Base-by-base conservation (phyloP, 306 rosid genomes). In the Inga leiocalycina region DNA sequence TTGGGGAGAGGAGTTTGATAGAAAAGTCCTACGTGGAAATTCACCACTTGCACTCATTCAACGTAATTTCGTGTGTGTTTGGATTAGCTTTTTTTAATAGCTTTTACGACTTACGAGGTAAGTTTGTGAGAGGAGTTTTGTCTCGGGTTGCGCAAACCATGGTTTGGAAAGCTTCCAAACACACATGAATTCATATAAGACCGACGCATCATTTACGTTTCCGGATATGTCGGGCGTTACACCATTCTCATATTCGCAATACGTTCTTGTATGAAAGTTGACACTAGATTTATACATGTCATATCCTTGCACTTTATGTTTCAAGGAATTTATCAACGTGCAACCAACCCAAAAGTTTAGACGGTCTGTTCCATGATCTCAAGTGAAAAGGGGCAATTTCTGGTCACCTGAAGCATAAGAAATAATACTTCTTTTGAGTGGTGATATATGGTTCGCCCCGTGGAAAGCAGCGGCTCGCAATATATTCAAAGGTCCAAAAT, bases 361-460 rank as follows among this genome's bases (percentile, higher is more conserved):
- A 62, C 19, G 5, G 66, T 61, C 69, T 84, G 44, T 34, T 79
- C 39, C 51, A 35, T 19, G 20, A 49, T 82, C 71, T 87, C 81
- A 89, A 75, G 91, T 84, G 91, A 96, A 91, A 74, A 90, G 68
- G 5, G 97, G 98, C 77, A 92, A 77, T 77, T 88, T 92, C 57
- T 89, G 90, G 13, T 96, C 93, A 43, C 99, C 98, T 2, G 98
- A 92, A 75, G 98, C 99, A 86, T 88, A 93, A 46, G 98, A 96
- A 86, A 96, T 91, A 24, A 96, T 96, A 82, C 90, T 89, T 84
- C 84, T 91, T 80, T 91, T 96, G 15, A 96, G 96, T 4, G 97
- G 97, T 56, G 94, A 93, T 77, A 96, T 86, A 76, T 85, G 74
- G 85, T 81, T 88, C 19, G 94, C 97, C 17, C 94, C 97, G 24